phyloP scores from a whole-genome alignment of 2,329 filamentous ascomycete species.

The Coniochaeta hoffmannii region DNA sequence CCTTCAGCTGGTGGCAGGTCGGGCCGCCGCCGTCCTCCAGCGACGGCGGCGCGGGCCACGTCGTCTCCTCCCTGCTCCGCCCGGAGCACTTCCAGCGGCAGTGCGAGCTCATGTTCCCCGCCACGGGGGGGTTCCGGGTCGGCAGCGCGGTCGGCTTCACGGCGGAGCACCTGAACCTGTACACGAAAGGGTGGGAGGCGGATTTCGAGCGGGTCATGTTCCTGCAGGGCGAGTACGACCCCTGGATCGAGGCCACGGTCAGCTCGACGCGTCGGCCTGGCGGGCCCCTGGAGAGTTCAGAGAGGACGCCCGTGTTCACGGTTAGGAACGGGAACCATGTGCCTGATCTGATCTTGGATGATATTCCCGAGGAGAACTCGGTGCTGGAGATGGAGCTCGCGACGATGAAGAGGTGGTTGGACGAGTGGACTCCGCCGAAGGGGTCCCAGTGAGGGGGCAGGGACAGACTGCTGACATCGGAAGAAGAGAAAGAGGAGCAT shows the following conservation, averaged over 20 bases:
- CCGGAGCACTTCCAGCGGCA: slow-evolving; percentile 22
- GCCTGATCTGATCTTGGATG: not conserved
- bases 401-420: slow-evolving; percentile 3
- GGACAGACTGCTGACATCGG: not conserved
- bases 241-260: slow-evolving; percentile 12
- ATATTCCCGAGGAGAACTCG: not conserved
- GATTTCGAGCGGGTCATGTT: slow-evolving; percentile 17
- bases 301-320: not conserved
- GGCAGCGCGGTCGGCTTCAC: slow-evolving; percentile 12
- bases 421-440: slow-evolving; percentile 1
- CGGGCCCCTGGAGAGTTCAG: not conserved
- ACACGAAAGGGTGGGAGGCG: slow-evolving; percentile 18
- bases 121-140: slow-evolving; percentile 17
- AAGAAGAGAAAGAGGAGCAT: not conserved
- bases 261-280: not conserved
- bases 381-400: not conserved
- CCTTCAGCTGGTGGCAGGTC: slow-evolving; percentile 19
- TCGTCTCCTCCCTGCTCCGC: slow-evolving; percentile 10
- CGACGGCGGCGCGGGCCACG: slow-evolving; percentile 13
- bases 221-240: slow-evolving; percentile 20
- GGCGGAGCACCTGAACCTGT: slow-evolving; percentile 13
- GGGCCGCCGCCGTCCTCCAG: slow-evolving; percentile 29
- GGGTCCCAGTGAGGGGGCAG: not conserved
- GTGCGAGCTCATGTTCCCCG: slow-evolving; percentile 32
- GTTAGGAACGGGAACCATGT: not conserved